Evolutionary conservation across 495 filamentous ascomycete species (phyloP).

Genomic region (Neurospora hispaniola): DNA sequence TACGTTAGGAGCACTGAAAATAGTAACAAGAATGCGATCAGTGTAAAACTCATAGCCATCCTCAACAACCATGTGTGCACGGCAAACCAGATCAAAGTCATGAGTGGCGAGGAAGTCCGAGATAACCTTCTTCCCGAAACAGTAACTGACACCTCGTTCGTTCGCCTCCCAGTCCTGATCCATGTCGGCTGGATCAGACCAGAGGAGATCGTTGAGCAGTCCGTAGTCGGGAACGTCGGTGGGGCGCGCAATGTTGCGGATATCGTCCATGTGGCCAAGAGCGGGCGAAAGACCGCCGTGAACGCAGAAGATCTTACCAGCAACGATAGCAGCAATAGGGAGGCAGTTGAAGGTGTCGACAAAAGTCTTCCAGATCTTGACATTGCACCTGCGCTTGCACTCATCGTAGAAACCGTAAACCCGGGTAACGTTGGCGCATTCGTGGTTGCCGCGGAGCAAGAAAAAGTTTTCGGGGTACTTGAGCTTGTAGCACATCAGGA

Average conservation of each 20-base stretch:
- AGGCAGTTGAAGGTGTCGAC: conserved; percentile 96
- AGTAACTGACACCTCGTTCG: conserved; percentile 95
- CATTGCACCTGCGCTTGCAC: conserved; percentile 93
- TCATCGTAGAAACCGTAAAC: conserved; percentile 99
- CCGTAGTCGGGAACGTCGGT: conserved; percentile 98
- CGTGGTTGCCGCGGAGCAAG: conserved; percentile 90
- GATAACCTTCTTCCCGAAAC: conserved; percentile 97
- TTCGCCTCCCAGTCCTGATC: conserved; percentile 97
- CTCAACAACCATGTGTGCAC: conserved; percentile 99
- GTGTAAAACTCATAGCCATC: conserved; percentile 99
- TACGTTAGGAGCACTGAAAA: conserved; percentile 96
- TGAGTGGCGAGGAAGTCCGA: conserved; percentile 90
- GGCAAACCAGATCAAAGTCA: conserved; percentile 94
- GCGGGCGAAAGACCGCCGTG: conserved; percentile 92
- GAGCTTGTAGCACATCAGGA: conserved; percentile 95
- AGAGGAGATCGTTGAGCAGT: conserved; percentile 88
- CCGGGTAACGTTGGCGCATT: conserved; percentile 95
- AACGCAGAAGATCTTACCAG: conserved; percentile 98
- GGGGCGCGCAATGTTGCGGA: conserved; percentile 86
- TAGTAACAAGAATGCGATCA: conserved; percentile 88
- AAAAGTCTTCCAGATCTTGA: conserved; percentile 99
- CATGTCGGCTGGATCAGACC: conserved; percentile 98
- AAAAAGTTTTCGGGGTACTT: conserved; percentile 99
- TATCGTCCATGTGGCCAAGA: conserved; percentile 95
- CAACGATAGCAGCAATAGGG: conserved; percentile 92